These are phyloP conservation scores for Colletotrichum paranaense DNA, from an alignment of 2,329 filamentous ascomycete species.

Conservation along the genomic window DNA sequence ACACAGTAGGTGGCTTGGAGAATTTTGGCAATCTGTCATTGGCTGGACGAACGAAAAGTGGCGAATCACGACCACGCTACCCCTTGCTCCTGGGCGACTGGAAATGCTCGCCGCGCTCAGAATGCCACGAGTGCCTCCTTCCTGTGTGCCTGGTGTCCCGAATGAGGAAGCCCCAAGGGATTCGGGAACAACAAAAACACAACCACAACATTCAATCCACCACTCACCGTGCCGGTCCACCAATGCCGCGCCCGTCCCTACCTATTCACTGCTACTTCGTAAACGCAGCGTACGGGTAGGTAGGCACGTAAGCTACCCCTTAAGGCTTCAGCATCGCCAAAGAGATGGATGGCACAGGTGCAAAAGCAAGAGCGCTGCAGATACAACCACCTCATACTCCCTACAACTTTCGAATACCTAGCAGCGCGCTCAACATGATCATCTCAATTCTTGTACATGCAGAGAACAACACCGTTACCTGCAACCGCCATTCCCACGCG, in stretches of 20 bases:
- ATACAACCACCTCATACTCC: background rate
- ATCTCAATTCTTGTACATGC: background rate
- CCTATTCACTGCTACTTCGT: background rate
- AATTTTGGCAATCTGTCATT: conserved; percentile 32
- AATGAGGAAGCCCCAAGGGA: conserved; percentile 18
- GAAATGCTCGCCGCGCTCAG: conserved; percentile 21
- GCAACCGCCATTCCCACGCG: conserved; percentile 3
- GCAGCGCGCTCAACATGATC: background rate
- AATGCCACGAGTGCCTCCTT: background rate
- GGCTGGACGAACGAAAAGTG: conserved; percentile 6
- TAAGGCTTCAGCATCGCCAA: background rate
- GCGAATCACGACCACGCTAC: conserved; percentile 30
- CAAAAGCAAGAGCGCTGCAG: conserved; percentile 9
- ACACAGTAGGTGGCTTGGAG: conserved; percentile 17
- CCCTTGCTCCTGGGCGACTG: conserved; percentile 29
- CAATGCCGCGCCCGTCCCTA: conserved; percentile 2
- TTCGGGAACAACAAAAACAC: conserved; percentile 22
- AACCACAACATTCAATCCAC: conserved; percentile 16
- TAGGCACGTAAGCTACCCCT: too few species aligned
- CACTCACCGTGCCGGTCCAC: background rate
- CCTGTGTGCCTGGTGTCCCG: background rate
- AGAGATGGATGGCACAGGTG: background rate
- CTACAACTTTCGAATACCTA: background rate
- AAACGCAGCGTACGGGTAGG: too few species aligned
- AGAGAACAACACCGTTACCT: background rate